Conservation (phyloP, 768 basidiomycete species). For the Suillus subaureus region DNA sequence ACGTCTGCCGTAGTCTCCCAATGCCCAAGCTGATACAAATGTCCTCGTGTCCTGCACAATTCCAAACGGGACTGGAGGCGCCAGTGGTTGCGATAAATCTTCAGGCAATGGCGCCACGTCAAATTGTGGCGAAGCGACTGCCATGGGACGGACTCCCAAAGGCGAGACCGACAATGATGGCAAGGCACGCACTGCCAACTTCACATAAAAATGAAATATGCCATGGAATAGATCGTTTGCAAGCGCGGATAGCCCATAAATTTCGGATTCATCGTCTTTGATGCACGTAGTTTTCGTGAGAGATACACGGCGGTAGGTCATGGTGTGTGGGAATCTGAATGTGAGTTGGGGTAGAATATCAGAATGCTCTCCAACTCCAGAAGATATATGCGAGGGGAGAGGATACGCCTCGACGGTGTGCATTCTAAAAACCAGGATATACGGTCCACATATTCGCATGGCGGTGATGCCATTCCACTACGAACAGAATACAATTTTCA, state of each 20-base stretch:
- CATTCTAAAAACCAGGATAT: constrained; percentile 54
- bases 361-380: constrained; percentile 14
- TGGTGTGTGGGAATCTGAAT: constrained; percentile 26
- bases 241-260: constrained; percentile 43
- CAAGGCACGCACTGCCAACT: constrained; percentile 26
- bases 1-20: constrained; percentile 24
- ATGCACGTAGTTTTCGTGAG: constrained; percentile 42
- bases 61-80: too few relatives aligned
- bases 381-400: constrained; percentile 18
- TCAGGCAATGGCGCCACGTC: not conserved
- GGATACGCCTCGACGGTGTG: constrained; percentile 50
- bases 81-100: not conserved
- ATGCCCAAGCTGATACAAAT: constrained; percentile 20
- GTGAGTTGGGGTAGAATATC: constrained; percentile 19
- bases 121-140: constrained; percentile 18
- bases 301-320: constrained; percentile 40
- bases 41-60: not conserved
- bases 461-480: constrained; percentile 47
- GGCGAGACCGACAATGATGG: constrained; percentile 44
- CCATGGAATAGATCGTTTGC: constrained; percentile 46
- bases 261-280: constrained; percentile 37
- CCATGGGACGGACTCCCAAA: constrained; percentile 46
- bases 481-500: not conserved
- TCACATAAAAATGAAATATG: constrained; percentile 50
- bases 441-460: constrained; percentile 47